These are phyloP conservation scores for Ganoderma multipileum DNA, from an alignment of 1,284 basidiomycete genomes.

Conservation along the genomic window DNA sequence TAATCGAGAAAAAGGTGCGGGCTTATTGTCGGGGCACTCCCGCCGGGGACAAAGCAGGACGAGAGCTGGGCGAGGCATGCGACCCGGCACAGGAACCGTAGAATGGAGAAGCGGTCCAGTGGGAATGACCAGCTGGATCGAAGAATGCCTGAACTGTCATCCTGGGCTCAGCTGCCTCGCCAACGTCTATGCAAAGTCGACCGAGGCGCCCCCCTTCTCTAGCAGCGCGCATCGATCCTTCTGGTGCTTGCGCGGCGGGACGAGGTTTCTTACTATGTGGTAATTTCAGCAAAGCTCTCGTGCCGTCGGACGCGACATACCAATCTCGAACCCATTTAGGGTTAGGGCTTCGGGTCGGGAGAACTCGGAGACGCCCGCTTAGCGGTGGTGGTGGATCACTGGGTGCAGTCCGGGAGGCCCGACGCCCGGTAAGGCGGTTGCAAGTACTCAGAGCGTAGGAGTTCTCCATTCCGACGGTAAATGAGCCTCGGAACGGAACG, in stretches of 20 bases:
- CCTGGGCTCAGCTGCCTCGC: conserved; percentile 29
- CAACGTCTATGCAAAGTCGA: conserved; percentile 9
- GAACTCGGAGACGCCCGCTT: conserved; percentile 14
- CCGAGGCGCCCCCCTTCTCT: conserved; percentile 12
- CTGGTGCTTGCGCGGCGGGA: conserved; percentile 23
- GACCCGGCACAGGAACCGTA: conserved; percentile 33
- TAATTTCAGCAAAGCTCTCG: conserved; percentile 9
- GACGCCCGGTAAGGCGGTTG: conserved; percentile 23
- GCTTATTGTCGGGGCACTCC: conserved; percentile 26
- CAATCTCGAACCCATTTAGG: conserved; percentile 22
- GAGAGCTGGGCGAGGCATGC: conserved; percentile 17
- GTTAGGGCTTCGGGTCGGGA: conserved; percentile 22
- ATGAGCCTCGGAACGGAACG: conserved; percentile 5
- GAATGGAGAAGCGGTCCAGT: conserved; percentile 32
- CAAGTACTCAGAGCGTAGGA: neutral
- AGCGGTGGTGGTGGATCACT: conserved; percentile 10
- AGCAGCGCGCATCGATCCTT: conserved; percentile 24
- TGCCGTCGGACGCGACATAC: conserved; percentile 27
- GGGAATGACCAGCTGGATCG: conserved; percentile 27
- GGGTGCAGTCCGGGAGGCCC: conserved; percentile 25
- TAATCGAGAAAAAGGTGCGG: conserved; percentile 30
- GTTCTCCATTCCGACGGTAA: conserved; percentile 16
- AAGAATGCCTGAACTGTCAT: conserved; percentile 27
- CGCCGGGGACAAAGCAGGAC: conserved; percentile 32
- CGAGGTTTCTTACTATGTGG: conserved; percentile 23